Conservation (phyloP, 805 yeast species). For the Suhomyces canberraensis region DNA sequence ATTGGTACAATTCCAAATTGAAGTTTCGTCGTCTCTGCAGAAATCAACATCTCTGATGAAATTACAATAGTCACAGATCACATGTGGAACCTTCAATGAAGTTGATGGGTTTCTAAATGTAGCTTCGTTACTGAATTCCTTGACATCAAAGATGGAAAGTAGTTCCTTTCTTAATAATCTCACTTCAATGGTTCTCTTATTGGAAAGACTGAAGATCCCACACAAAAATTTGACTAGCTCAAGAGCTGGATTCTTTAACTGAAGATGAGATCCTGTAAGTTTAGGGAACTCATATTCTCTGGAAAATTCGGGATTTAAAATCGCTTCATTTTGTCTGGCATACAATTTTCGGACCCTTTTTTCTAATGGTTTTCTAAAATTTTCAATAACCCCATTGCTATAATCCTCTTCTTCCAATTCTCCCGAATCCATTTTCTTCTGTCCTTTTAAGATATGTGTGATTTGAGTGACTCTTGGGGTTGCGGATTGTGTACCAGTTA, state of each 20-base stretch:
- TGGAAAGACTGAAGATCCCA: slow-evolving; percentile 68
- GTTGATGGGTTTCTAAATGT: slow-evolving; percentile 72
- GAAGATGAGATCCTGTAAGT: slow-evolving; percentile 69
- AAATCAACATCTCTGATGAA: slow-evolving; percentile 73
- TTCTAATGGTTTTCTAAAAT: slow-evolving; percentile 60
- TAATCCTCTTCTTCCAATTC: slow-evolving; percentile 35
- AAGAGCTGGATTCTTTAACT: slow-evolving; percentile 65
- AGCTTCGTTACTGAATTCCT: slow-evolving; percentile 80
- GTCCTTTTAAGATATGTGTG: slow-evolving; percentile 48
- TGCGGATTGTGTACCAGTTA: slow-evolving; percentile 33
- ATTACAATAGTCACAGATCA: slow-evolving; percentile 79
- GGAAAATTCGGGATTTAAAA: slow-evolving; percentile 59
- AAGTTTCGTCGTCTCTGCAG: slow-evolving; percentile 59
- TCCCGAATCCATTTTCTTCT: slow-evolving; percentile 31
- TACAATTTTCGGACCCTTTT: slow-evolving; percentile 64
- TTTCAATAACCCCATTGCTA: slow-evolving; percentile 47
- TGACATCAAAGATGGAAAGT: slow-evolving; percentile 67
- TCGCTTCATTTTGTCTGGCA: slow-evolving; percentile 69
- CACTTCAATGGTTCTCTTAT: slow-evolving; percentile 64
- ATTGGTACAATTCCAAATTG: slow-evolving; percentile 60
- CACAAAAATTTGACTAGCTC: slow-evolving; percentile 75
- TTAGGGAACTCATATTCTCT: slow-evolving; percentile 70
- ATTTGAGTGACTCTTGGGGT: slow-evolving; percentile 71
- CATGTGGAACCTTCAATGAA: slow-evolving; percentile 59
- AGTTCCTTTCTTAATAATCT: slow-evolving; percentile 73